Conservation (phyloP, 2,329 filamentous ascomycete genomes). For the Peltaster fructicola region DNA sequence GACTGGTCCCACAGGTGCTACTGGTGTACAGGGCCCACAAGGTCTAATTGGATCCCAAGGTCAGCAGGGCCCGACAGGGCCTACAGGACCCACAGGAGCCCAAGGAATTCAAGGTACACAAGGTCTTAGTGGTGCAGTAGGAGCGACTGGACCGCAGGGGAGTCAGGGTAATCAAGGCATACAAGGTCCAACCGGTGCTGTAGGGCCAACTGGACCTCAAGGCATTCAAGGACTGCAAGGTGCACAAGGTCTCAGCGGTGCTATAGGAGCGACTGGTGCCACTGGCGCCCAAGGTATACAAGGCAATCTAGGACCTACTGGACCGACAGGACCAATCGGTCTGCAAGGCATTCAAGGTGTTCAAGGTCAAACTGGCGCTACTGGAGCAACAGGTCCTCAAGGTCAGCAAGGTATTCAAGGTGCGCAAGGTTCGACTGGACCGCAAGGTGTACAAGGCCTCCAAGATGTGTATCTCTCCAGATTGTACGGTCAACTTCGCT, state of each 20-base stretch:
- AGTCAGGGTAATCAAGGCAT: conserved; percentile 1
- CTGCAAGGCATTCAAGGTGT: not conserved
- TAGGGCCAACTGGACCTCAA: conserved; percentile 1
- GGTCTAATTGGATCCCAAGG: too few species aligned
- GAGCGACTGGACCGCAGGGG: conserved; percentile 2
- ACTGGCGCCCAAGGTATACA: not conserved
- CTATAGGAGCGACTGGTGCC: not conserved
- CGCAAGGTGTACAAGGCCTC: not conserved
- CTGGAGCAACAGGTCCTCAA: conserved; percentile 2
- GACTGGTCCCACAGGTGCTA: conserved; percentile 1
- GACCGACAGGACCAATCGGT: not conserved
- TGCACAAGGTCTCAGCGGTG: conserved; percentile 1
- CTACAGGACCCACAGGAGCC: conserved; percentile 1
- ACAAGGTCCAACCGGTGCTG: conserved; percentile 2
- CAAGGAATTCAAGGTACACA: conserved; percentile 1
- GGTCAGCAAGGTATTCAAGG: conserved; percentile 2
- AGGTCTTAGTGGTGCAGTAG: conserved; percentile 3
- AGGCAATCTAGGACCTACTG: not conserved
- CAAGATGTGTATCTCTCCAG: too few species aligned
- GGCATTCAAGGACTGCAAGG: conserved; percentile 4
- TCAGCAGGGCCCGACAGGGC: conserved; percentile 3
- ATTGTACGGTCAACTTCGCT: too few species aligned
- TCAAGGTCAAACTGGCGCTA: not conserved
- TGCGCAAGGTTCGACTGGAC: not conserved
- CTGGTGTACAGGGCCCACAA: not conserved